A percentile compares a stretch with the other conserved stretches of the same genome.
Evolutionary conservation across 192 early-diverging fungal species (phyloP).

Genomic region (Dissophora globulifera): DNA sequence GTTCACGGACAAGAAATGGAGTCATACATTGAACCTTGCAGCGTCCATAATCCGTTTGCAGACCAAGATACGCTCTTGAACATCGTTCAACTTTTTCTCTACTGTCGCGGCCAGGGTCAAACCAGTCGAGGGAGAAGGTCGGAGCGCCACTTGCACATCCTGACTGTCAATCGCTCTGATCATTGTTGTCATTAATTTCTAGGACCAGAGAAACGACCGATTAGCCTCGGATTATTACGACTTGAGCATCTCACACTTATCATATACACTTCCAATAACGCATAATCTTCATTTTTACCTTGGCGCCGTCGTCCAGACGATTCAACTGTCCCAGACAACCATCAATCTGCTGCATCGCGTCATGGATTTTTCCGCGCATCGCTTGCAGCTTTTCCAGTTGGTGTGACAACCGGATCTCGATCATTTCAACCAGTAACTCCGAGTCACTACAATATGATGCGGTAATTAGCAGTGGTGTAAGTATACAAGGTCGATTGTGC

Average conservation of each 20-base stretch:
- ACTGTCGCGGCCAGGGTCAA: conserved; percentile 25
- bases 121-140: conserved; percentile 24
- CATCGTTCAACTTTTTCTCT: conserved; percentile 21
- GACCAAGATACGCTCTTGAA: conserved; percentile 17
- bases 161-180: conserved; percentile 28
- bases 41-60: conserved; percentile 24
- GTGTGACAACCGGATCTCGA: conserved; percentile 16
- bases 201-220: neutral
- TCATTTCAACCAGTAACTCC: conserved; percentile 23
- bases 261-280: no score
- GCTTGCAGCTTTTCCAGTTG: conserved; percentile 19
- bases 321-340: conserved; percentile 18
- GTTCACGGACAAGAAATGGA: neutral
- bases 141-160: conserved; percentile 27
- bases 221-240: neutral
- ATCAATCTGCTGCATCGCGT: conserved; percentile 10
- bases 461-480: conserved; percentile 4
- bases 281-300: conserved; percentile 15
- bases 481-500: neutral
- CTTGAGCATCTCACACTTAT: neutral
- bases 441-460: conserved; percentile 10
- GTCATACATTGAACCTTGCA: conserved; percentile 30
- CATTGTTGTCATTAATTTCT: conserved; percentile 24
- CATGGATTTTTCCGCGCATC: conserved; percentile 5
- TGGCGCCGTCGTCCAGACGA: conserved; percentile 28